Conservation (phyloP, 2,329 filamentous ascomycete species). For the Colletotrichum higginsianum region DNA sequence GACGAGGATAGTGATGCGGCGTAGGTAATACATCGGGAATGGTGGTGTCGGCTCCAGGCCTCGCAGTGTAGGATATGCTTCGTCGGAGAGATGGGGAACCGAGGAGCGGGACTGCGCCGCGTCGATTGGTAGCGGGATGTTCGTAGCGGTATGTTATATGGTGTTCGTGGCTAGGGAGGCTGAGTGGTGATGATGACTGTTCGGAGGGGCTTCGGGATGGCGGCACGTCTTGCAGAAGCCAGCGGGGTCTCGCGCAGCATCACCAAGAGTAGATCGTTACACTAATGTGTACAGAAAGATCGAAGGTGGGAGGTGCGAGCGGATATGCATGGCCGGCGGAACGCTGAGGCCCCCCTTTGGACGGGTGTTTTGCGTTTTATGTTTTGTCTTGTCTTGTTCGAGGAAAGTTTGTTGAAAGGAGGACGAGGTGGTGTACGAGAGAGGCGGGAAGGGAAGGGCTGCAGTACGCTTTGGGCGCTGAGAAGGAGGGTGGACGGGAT, state of each 20-base stretch:
- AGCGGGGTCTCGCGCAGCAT: constrained; percentile 38
- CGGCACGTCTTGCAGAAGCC: constrained; percentile 37
- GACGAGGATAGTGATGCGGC: constrained; percentile 58
- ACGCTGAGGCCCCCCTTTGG: constrained; percentile 40
- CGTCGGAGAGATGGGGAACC: neutral
- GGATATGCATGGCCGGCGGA: constrained; percentile 32
- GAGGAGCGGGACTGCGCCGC: constrained; percentile 13
- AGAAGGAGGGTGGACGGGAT: constrained; percentile 17
- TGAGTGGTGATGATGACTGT: constrained; percentile 38
- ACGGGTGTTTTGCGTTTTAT: constrained; percentile 33
- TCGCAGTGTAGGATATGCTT: constrained; percentile 11
- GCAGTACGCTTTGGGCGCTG: constrained; percentile 33
- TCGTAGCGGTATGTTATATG: neutral
- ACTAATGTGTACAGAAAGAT: neutral
- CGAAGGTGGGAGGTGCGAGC: constrained; percentile 28
- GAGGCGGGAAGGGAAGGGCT: neutral
- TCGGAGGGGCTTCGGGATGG: constrained; percentile 39
- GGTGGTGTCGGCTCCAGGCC: constrained; percentile 35
- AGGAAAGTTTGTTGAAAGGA: constrained; percentile 32
- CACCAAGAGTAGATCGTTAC: constrained; percentile 18
- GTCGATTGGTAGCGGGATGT: constrained; percentile 10
- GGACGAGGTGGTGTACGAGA: constrained; percentile 3
- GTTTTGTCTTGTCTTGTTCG: constrained; percentile 27
- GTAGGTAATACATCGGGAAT: constrained; percentile 62
- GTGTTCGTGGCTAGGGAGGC: constrained; percentile 32